These are phyloP conservation scores for Alternaria consortialis DNA, from an alignment of 2,329 filamentous ascomycete species.

Conservation along the genomic window DNA sequence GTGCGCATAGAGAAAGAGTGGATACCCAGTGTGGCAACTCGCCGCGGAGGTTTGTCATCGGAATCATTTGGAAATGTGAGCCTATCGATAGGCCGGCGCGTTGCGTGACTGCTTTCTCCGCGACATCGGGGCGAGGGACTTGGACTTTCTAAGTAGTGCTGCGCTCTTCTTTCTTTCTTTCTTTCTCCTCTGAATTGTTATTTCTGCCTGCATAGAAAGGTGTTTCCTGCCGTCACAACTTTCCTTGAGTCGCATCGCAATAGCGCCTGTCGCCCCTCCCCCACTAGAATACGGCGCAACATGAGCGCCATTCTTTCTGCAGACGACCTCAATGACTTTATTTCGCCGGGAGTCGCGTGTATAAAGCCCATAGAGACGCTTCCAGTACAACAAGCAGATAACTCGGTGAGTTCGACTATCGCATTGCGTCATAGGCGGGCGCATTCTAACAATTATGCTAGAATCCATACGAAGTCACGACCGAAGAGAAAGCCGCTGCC, in stretches of 20 bases:
- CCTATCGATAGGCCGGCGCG: conserved; percentile 45
- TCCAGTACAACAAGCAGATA: conserved; percentile 64
- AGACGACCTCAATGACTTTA: conserved; percentile 99
- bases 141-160: conserved; percentile 14
- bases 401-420: conserved; percentile 50
- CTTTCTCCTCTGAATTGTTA: conserved; percentile 1
- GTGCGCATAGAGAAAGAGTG: conserved; percentile 8
- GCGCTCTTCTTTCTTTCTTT: conserved; percentile 7
- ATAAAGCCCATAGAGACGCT: conserved; percentile 97
- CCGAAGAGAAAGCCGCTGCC: conserved; percentile 77
- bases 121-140: conserved; percentile 22
- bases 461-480: conserved; percentile 84
- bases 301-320: conserved; percentile 98
- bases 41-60: conserved; percentile 29
- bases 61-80: conserved; percentile 28
- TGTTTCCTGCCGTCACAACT: not conserved
- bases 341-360: conserved; percentile 94
- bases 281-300: conserved; percentile 24
- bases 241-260: conserved; percentile 2
- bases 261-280: conserved; percentile 24
- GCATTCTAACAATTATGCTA: conserved; percentile 46
- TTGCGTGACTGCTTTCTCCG: conserved; percentile 33
- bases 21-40: conserved; percentile 30
- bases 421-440: conserved; percentile 20
- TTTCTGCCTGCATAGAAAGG: not conserved